Base-by-base conservation (phyloP, 1,139 yeast species). In the Magnusiomyces paraingens region DNA sequence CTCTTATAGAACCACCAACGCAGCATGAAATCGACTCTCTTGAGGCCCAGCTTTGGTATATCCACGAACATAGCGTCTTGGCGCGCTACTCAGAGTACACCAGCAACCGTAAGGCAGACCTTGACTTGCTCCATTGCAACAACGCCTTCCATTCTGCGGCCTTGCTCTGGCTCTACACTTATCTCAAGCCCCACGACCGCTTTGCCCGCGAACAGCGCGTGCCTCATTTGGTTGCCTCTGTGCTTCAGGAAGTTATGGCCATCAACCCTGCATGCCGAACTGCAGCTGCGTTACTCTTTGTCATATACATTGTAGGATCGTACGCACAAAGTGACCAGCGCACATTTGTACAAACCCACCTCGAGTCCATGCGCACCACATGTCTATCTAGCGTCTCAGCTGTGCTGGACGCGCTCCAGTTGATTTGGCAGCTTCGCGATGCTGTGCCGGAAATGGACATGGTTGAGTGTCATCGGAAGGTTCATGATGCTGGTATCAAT, bases 61-160 rank as follows among this genome's bases (percentile, higher is more conserved):
- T 48, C 18, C 51, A 52, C 38, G 52, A 46, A 32, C 43, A 40
- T 15, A 48, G 50, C 20, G 43, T 35, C 17, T 29, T 47, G 47
- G 50, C 57, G 1, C 45, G 47, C 29, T 48, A 47, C 18, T 51
- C 52, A n/a, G 42, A 42, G 26, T 32, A 36, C 11, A 20, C 44
- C 12, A 20, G 49, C 11, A 47, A 54, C 12, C 32, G 49, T 12
- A 47, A 54, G 17, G 45, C 52, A 1, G 55, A 55, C n/a, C 21
- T 50, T n/a, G 55, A 55, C 45, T 29, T 56, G 40, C 51, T 56
- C 14, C 56, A 54, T 32, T 56, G 56, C 48, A 51, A 55, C 41
- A 49, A 52, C n/a, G 42, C 57, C 6, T 52, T 56, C 48, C 58
- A 56, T 17, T 51, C 55, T 1, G 55, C 58, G 1, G 54, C 57